phyloP scores from a whole-genome alignment of 2,329 filamentous ascomycete genomes.

The Aquanectria penicillioides region DNA sequence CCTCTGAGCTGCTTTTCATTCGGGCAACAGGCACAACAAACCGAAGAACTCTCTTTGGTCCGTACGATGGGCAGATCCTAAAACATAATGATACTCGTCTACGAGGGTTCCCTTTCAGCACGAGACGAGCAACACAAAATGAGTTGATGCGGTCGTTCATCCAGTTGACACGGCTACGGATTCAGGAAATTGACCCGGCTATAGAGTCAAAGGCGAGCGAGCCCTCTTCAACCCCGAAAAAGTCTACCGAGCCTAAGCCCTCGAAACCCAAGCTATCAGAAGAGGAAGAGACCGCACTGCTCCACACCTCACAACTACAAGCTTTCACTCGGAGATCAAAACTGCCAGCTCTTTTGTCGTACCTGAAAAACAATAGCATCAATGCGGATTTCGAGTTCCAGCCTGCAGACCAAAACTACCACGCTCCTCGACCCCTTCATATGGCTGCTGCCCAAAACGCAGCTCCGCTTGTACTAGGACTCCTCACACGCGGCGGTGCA shows the following conservation, averaged over 20 bases:
- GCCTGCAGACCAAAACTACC: conserved; percentile 76
- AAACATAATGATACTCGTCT: conserved; percentile 81
- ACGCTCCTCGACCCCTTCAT: conserved; percentile 86
- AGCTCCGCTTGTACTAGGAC: conserved; percentile 77
- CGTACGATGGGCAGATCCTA: conserved; percentile 89
- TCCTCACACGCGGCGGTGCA: conserved; percentile 78
- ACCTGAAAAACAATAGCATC: conserved; percentile 80
- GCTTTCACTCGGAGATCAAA: conserved; percentile 90
- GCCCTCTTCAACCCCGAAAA: conserved; percentile 43
- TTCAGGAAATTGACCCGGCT: conserved; percentile 78
- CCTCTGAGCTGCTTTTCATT: conserved; percentile 86
- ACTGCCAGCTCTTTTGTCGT: conserved; percentile 85
- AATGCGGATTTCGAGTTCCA: conserved; percentile 79
- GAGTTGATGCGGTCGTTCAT: conserved; percentile 96
- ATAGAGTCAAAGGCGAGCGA: conserved; percentile 60
- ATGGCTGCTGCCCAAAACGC: conserved; percentile 85
- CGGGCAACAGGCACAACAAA: conserved; percentile 90
- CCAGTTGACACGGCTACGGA: conserved; percentile 90
- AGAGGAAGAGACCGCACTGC: conserved; percentile 81
- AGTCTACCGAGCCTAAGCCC: conserved; percentile 57
- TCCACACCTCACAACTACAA: conserved; percentile 91
- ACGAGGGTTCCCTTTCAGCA: conserved; percentile 92
- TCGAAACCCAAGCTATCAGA: conserved; percentile 75
- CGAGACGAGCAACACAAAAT: conserved; percentile 88
- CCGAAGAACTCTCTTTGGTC: conserved; percentile 85